These are phyloP conservation scores for Rhodotorula toruloides DNA, from an alignment of 768 basidiomycete genomes.

Conservation along the genomic window DNA sequence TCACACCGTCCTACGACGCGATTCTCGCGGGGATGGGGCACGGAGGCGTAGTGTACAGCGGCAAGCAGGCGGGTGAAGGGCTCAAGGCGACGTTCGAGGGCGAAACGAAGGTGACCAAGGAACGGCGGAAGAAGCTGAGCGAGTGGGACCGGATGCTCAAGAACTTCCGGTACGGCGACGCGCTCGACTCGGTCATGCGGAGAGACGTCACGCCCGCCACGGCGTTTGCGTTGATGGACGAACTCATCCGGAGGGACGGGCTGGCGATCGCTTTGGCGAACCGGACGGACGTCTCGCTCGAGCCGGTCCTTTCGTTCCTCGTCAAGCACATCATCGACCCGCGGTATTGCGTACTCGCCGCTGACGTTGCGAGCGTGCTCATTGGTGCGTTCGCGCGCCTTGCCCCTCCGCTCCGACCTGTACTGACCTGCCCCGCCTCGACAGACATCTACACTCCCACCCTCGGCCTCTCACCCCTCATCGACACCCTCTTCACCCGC, in stretches of 20 bases:
- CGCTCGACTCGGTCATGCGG: slow-evolving; percentile 84
- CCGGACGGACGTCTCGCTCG: slow-evolving; percentile 86
- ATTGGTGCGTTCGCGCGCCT: slow-evolving; percentile 60
- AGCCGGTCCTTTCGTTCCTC: slow-evolving; percentile 81
- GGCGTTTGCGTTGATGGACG: slow-evolving; percentile 84
- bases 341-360: slow-evolving; percentile 83
- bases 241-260: slow-evolving; percentile 86
- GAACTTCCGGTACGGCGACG: slow-evolving; percentile 87
- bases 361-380: slow-evolving; percentile 70
- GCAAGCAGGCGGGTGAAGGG: slow-evolving; percentile 32
- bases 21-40: slow-evolving; percentile 35
- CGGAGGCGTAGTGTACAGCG: slow-evolving; percentile 26
- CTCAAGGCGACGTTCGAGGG: slow-evolving; percentile 47
- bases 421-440: too few species aligned
- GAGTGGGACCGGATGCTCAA: slow-evolving; percentile 88
- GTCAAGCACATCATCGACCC: slow-evolving; percentile 81
- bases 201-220: slow-evolving; percentile 78
- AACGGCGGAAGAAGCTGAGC: slow-evolving; percentile 64
- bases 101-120: slow-evolving; percentile 72
- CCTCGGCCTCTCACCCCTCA: slow-evolving; percentile 86
- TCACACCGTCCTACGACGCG: slow-evolving; percentile 37
- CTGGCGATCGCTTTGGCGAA: slow-evolving; percentile 77
- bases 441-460: slow-evolving; percentile 86
- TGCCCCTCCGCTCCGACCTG: background rate
- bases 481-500: slow-evolving; percentile 77